Conservation (phyloP, 805 yeast species). For the Wickerhamiella shivajii region DNA sequence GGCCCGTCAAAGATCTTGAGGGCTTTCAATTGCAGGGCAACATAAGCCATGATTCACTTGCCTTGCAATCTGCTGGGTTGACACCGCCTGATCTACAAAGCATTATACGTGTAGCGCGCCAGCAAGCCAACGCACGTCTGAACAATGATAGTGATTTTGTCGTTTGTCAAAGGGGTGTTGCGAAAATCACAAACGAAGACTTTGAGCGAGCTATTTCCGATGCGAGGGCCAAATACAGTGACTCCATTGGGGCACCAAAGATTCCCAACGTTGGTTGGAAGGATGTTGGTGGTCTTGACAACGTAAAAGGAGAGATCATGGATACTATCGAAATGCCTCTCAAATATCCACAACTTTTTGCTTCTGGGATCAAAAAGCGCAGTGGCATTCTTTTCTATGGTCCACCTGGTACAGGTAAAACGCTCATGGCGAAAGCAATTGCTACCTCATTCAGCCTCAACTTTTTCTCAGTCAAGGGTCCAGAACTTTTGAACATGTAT, state of each 20-base stretch:
- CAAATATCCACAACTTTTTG: conserved; percentile 80
- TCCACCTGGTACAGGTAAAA: conserved; percentile 98
- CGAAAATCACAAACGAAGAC: conserved; percentile 42
- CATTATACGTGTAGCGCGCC: conserved; percentile 52
- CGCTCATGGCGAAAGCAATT: conserved; percentile 88
- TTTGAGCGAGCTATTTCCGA: conserved; percentile 57
- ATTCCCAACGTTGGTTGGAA: conserved; percentile 95
- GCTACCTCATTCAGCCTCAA: conserved; percentile 91
- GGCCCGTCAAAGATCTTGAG: conserved; percentile 8
- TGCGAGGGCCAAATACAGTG: conserved; percentile 80
- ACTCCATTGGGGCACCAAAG: conserved; percentile 91
- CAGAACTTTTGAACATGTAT: conserved; percentile 91
- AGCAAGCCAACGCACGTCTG: conserved; percentile 38
- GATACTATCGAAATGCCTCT: conserved; percentile 95
- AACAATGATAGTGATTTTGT: conserved; percentile 25
- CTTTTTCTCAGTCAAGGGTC: conserved; percentile 94
- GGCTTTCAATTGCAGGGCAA: conserved; percentile 30
- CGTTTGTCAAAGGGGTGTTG: conserved; percentile 39
- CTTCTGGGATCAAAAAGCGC: conserved; percentile 80
- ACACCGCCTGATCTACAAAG: conserved; percentile 70
- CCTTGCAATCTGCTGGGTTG: conserved; percentile 84
- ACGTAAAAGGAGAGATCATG: conserved; percentile 79
- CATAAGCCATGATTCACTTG: conserved; percentile 41
- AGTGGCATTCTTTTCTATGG: conserved; percentile 93
- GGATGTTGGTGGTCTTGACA: conserved; percentile 89